These are phyloP conservation scores for Exophiala aquamarina DNA, from an alignment of 2,329 filamentous ascomycete species.

Conservation along the genomic window DNA sequence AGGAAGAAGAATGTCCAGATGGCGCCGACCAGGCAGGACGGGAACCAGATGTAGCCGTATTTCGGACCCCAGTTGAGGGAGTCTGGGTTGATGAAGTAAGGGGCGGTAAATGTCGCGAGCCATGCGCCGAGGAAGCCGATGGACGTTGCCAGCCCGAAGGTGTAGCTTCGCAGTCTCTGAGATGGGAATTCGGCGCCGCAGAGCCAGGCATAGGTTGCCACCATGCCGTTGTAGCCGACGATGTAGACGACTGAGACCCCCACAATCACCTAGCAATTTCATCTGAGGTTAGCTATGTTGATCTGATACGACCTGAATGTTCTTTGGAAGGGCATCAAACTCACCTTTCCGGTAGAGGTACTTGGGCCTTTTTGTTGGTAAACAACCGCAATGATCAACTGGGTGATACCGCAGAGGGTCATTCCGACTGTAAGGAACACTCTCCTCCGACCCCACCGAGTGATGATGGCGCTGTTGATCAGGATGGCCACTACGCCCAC, in stretches of 20 bases:
- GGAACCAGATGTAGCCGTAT: slow-evolving; percentile 58
- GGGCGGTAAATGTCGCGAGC: slow-evolving; percentile 59
- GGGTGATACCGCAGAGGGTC: slow-evolving; percentile 52
- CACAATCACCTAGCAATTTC: slow-evolving; percentile 51
- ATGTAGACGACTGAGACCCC: slow-evolving; percentile 56
- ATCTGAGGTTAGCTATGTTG: slow-evolving; percentile 31
- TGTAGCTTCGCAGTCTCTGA: slow-evolving; percentile 57
- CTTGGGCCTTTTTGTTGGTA: slow-evolving; percentile 47
- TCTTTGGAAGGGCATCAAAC: too few relatives aligned
- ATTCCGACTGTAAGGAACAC: slow-evolving; percentile 55
- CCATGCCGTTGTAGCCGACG: slow-evolving; percentile 55
- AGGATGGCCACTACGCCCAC: slow-evolving; percentile 58
- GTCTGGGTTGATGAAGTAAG: slow-evolving; percentile 59
- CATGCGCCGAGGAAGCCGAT: slow-evolving; percentile 58
- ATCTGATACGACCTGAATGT: too few relatives aligned
- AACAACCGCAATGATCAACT: slow-evolving; percentile 55
- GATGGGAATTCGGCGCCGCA: slow-evolving; percentile 56
- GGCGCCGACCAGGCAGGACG: slow-evolving; percentile 19
- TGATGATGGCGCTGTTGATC: slow-evolving; percentile 55
- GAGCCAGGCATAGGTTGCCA: slow-evolving; percentile 58
- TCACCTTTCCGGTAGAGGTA: slow-evolving; percentile 32
- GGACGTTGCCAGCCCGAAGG: slow-evolving; percentile 56
- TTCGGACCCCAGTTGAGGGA: slow-evolving; percentile 58
- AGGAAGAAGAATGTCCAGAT: slow-evolving; percentile 37
- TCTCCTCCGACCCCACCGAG: slow-evolving; percentile 53